Conservation (phyloP, 495 filamentous ascomycete genomes). For the Penicillium daleae region DNA sequence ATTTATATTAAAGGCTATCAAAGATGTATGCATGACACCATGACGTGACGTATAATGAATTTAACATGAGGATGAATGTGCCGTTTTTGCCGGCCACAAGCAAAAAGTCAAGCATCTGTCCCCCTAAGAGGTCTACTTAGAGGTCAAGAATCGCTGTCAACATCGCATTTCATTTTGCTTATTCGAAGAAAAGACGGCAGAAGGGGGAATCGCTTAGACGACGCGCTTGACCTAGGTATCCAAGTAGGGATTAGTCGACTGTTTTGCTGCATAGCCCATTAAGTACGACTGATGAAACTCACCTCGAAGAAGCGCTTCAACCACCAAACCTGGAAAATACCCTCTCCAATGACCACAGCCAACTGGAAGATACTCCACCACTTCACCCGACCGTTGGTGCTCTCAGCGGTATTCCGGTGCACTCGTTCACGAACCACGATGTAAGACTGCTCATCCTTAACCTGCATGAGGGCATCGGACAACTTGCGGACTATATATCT, state of each 20-base stretch:
- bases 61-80: conserved; percentile 11
- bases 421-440: conserved; percentile 94
- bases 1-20: conserved; percentile 31
- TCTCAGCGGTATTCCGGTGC: conserved; percentile 97
- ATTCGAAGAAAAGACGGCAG: conserved; percentile 9
- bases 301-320: conserved; percentile 99
- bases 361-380: conserved; percentile 99
- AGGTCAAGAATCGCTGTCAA: conserved; percentile 13
- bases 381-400: conserved; percentile 94
- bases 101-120: background rate
- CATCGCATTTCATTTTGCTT: conserved; percentile 16
- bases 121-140: conserved; percentile 8
- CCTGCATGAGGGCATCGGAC: conserved; percentile 82
- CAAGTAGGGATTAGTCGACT: conserved; percentile 9
- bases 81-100: background rate
- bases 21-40: conserved; percentile 31
- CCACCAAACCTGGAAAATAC: conserved; percentile 99
- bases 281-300: conserved; percentile 8
- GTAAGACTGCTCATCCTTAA: conserved; percentile 97
- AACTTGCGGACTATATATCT: conserved; percentile 71
- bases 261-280: background rate
- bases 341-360: conserved; percentile 84
- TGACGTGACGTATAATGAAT: conserved; percentile 24
- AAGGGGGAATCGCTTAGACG: conserved; percentile 33
- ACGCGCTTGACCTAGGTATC: conserved; percentile 47